phyloP scores from a whole-genome alignment of 2,329 filamentous ascomycete species.

The Penicillium thymicola region DNA sequence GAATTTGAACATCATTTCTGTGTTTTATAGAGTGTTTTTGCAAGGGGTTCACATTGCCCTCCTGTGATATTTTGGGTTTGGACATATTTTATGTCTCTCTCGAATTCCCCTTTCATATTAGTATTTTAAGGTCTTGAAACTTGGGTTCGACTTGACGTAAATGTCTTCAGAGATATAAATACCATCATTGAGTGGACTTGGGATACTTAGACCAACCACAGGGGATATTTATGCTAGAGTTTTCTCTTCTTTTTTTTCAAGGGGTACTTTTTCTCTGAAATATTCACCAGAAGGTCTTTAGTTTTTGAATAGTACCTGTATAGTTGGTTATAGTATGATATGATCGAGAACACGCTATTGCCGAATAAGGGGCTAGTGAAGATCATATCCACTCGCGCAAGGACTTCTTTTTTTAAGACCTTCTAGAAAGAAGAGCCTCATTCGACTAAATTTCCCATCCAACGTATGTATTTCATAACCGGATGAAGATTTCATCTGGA shows the following conservation, averaged over 20 bases:
- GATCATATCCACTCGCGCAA: constrained; percentile 9
- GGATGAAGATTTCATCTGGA: not conserved
- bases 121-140: not conserved
- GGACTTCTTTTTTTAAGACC: not conserved
- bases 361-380: constrained; percentile 2
- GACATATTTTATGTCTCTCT: too few species aligned
- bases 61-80: too few species aligned
- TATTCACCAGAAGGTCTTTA: not conserved
- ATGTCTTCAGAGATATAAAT: not conserved
- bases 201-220: not conserved
- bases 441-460: not conserved
- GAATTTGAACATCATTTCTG: not conserved
- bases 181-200: not conserved
- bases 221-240: not conserved
- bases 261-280: not conserved
- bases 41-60: too few species aligned
- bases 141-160: not conserved
- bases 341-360: not conserved
- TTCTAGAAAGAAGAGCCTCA: constrained; percentile 1
- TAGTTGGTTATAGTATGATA: not conserved
- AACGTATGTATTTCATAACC: too few species aligned
- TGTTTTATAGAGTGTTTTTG: not conserved
- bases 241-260: not conserved
- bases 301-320: not conserved
- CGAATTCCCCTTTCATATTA: not conserved